Evolutionary conservation across 257 asterid genomes (phyloP).

Genomic region (Anisodus tanguticus): DNA sequence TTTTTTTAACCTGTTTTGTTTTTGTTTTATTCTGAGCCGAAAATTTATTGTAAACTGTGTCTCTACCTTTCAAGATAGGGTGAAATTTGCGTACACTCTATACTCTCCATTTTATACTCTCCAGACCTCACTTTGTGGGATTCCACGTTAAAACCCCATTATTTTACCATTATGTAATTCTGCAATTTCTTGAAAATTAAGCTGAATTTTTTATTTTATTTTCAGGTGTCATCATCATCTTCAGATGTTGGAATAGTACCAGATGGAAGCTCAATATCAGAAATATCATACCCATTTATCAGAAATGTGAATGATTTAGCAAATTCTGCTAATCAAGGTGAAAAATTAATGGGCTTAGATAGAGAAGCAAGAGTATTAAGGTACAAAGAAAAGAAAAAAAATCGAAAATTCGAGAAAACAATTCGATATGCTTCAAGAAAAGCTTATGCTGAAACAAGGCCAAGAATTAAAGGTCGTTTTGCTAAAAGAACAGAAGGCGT

Average conservation of each 20-base stretch:
- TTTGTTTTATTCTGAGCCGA: too few species aligned
- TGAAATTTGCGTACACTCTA: too few species aligned
- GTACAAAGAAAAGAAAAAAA: slow-evolving; percentile 86
- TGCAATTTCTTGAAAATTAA: not conserved
- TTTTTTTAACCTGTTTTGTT: too few species aligned
- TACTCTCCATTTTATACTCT: too few species aligned
- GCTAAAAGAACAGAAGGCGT: slow-evolving; percentile 58
- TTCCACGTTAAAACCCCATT: too few species aligned
- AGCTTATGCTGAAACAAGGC: slow-evolving; percentile 88
- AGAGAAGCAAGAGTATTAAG: slow-evolving; percentile 80
- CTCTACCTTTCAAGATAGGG: too few species aligned
- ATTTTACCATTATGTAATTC: too few species aligned
- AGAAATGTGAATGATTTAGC: slow-evolving; percentile 40
- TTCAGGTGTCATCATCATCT: slow-evolving; percentile 85
- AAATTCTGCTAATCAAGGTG: slow-evolving; percentile 36
- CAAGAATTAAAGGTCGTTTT: slow-evolving; percentile 87
- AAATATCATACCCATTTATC: slow-evolving; percentile 55
- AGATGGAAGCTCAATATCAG: slow-evolving; percentile 68
- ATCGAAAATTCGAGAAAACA: slow-evolving; percentile 79
- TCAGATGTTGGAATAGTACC: slow-evolving; percentile 85
- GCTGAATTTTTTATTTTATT: not conserved
- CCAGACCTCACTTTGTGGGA: too few species aligned
- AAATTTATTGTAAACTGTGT: too few species aligned
- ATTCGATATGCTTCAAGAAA: slow-evolving; percentile 86
- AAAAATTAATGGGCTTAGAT: slow-evolving; percentile 51